A percentile compares a stretch with the other conserved stretches of the same genome.
These are phyloP conservation scores for Melaleuca quinquenervia DNA, from an alignment of 345 rosid genomes.

Conservation along the genomic window DNA sequence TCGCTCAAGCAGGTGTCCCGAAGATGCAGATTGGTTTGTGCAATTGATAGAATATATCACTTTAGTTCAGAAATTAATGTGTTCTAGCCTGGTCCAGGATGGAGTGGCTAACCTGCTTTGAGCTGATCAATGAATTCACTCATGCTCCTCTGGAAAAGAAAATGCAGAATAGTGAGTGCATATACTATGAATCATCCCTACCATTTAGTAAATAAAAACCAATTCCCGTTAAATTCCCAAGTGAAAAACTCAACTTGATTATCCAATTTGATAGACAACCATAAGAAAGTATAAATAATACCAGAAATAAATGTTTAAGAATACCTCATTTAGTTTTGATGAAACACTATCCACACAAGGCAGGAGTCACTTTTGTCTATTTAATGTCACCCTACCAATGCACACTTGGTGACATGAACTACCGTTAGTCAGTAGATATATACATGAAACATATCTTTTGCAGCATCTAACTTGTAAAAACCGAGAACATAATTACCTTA, in stretches of 20 bases:
- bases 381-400: not conserved
- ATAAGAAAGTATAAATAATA: not conserved
- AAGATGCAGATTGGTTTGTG: not conserved
- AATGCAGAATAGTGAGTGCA: not conserved
- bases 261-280: not conserved
- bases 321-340: not conserved
- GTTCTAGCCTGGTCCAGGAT: not conserved
- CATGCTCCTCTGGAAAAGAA: not conserved
- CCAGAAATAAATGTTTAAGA: not conserved
- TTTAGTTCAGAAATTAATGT: not conserved
- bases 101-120: not conserved
- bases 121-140: not conserved
- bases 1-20: not conserved
- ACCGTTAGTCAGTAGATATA: not conserved
- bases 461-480: not conserved
- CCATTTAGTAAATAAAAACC: not conserved
- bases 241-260: not conserved
- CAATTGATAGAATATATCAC: not conserved
- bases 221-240: not conserved
- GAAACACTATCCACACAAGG: not conserved
- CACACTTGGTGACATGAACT: not conserved
- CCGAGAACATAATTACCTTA: not conserved
- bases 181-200: not conserved
- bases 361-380: not conserved
- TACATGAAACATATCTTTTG: not conserved